A percentile compares a stretch with the other conserved stretches of the same genome.
Conservation (phyloP, 163 green algal species). For the Smithsoniella earleae region DNA sequence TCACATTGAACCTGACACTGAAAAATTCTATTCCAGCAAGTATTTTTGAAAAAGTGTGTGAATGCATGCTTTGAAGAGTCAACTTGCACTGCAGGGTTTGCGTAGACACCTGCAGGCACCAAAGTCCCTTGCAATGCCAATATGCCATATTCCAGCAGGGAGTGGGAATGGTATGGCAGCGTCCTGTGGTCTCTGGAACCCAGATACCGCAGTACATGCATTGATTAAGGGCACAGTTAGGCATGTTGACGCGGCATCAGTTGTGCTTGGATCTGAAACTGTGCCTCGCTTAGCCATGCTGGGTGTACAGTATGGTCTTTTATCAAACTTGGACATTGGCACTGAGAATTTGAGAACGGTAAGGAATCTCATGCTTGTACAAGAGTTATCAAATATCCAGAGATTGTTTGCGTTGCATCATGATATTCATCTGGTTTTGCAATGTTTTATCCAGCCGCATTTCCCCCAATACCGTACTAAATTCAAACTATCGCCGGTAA, state of each 20-base stretch:
- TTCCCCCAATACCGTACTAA: too few species aligned
- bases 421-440: too few species aligned
- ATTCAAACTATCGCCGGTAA: too few species aligned
- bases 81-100: constrained; percentile 15
- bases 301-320: constrained; percentile 41
- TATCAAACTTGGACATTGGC: constrained; percentile 43
- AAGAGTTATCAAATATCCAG: too few species aligned
- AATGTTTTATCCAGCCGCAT: too few species aligned
- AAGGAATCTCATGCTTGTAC: too few species aligned
- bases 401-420: too few species aligned
- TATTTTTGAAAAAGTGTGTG: too few species aligned
- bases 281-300: constrained; percentile 19
- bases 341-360: constrained; percentile 39
- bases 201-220: constrained; percentile 40
- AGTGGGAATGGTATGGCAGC: constrained; percentile 63
- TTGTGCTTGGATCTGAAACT: constrained; percentile 34
- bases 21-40: too few species aligned
- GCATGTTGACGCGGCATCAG: constrained; percentile 39
- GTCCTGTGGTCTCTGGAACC: constrained; percentile 48
- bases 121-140: not conserved
- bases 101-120: not conserved
- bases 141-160: constrained; percentile 18
- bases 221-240: constrained; percentile 23
- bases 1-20: too few species aligned
- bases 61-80: too few species aligned